Percentiles rank a stretch among this genome's conserved stretches.
phyloP scores from a whole-genome alignment of 371 early-diverging fungal species.

The Mortierella sp. region DNA sequence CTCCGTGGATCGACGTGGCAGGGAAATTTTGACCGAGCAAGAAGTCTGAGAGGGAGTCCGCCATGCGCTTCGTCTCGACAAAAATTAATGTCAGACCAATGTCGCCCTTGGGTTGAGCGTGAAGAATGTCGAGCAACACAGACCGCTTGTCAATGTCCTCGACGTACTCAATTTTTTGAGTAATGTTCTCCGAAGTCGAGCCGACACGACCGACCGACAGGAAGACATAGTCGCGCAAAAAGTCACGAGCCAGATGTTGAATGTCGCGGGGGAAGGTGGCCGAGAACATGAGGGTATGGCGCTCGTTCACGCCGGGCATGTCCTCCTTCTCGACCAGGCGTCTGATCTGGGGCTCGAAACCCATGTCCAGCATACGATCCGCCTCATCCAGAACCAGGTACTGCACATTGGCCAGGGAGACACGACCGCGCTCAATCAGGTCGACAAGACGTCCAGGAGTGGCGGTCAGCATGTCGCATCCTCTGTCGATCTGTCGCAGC shows the following conservation, averaged over 20 bases:
- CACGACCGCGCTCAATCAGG: slow-evolving; percentile 91
- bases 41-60: slow-evolving; percentile 94
- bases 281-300: slow-evolving; percentile 98
- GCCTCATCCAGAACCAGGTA: slow-evolving; percentile 99
- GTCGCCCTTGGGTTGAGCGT: slow-evolving; percentile 69
- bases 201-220: slow-evolving; percentile 96
- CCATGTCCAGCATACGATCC: slow-evolving; percentile 99
- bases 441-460: slow-evolving; percentile 99
- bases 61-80: slow-evolving; percentile 98
- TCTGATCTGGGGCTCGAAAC: slow-evolving; percentile 99
- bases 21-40: slow-evolving; percentile 83
- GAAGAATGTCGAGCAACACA: slow-evolving; percentile 88
- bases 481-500: slow-evolving; percentile 88
- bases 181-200: slow-evolving; percentile 97
- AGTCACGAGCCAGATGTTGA: slow-evolving; percentile 94
- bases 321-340: slow-evolving; percentile 95
- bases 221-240: slow-evolving; percentile 94
- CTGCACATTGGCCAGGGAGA: slow-evolving; percentile 83
- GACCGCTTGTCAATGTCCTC: slow-evolving; percentile 89
- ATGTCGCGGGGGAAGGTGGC: slow-evolving; percentile 98
- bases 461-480: slow-evolving; percentile 97
- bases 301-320: slow-evolving; percentile 85
- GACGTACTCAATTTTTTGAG: slow-evolving; percentile 91
- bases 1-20: slow-evolving; percentile 98
- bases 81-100: slow-evolving; percentile 95